Conservation (phyloP, 345 rosid species). For the Lumnitzera racemosa region DNA sequence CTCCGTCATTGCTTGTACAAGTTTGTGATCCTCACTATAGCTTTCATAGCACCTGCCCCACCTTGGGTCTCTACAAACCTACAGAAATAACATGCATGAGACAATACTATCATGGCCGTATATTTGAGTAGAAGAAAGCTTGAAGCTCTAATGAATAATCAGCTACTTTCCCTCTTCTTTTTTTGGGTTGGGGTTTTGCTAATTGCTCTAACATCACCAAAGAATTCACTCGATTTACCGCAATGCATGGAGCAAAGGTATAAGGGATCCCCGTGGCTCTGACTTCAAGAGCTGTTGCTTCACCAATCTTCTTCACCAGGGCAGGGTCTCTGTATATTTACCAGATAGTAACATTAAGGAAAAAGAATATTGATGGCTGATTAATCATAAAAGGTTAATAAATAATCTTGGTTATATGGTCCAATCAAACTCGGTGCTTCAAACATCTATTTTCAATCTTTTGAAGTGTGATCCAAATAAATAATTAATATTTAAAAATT, state of each 20-base stretch:
- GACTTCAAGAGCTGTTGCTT: slow-evolving; percentile 95
- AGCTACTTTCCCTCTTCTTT: background rate
- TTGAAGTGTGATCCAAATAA: too few relatives aligned
- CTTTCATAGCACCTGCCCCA: slow-evolving; percentile 99
- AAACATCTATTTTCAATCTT: too few relatives aligned
- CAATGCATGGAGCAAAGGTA: slow-evolving; percentile 91
- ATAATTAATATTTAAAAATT: too few relatives aligned
- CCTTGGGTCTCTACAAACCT: slow-evolving; percentile 98
- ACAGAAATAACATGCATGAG: slow-evolving; percentile 6
- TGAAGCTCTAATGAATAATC: background rate
- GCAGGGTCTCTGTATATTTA: slow-evolving; percentile 59
- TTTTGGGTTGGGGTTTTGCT: too few relatives aligned
- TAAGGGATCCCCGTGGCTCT: slow-evolving; percentile 97
- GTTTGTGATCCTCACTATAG: slow-evolving; percentile 77
- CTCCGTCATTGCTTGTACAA: slow-evolving; percentile 82
- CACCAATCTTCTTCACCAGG: slow-evolving; percentile 82
- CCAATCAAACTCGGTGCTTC: too few relatives aligned
- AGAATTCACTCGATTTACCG: slow-evolving; percentile 32
- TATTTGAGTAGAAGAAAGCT: background rate
- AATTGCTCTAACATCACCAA: background rate
- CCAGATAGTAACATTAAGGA: background rate
- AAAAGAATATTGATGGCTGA: background rate
- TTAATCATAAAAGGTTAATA: background rate
- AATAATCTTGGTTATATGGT: background rate
- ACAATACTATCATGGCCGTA: background rate